Base-by-base conservation (phyloP, 805 yeast genomes). In the Debaryomyces castellii region DNA sequence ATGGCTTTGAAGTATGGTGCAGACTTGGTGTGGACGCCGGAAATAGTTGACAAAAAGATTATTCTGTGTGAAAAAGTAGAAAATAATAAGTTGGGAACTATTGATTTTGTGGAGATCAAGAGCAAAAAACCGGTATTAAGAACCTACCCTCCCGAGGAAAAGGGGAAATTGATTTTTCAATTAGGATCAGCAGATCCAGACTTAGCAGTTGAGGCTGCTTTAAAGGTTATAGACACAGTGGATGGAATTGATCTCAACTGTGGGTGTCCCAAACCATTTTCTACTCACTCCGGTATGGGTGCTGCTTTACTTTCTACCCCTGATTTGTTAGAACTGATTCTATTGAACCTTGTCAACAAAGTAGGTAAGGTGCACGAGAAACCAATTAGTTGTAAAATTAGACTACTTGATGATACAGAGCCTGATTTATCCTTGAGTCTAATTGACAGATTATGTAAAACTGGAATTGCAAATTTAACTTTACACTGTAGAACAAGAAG, bases 261-360 rank as follows among this genome's bases (percentile, higher is more conserved):
- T 23, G 99, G 99, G 4, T 94, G 99, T 67, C 99, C 99, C 3
- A 94, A 92, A 62, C 97, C 90, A 54, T 94, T 94, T 58, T 87
- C 96, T 1, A 77, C 90, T 2, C 99, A 94, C 64, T 76, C 95
- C 0, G 99, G 99, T 1, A 94, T 94, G 98, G 99, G 99, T 4
- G 96, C 98, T 2, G 97, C 96, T 0, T 71, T 94, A 39, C 71
- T 94, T 45, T 71, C 76, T 25, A 88, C 91, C 0, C 97, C 98
- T 0, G 96, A 88, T 38, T 67, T 80, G 32, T 71, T 94, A 14
- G 86, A 85, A 52, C 74, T 76, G 12, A 94, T 94, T 24, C 67
- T 94, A 49, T 64, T 65, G 3, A 76, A 77, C 6, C 67, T 94
- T 40, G 97, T 94, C 1, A 76, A 76, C 20, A 73, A 89, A 51